Conservation (phyloP, 768 basidiomycete genomes). For the Suillus placidus region DNA sequence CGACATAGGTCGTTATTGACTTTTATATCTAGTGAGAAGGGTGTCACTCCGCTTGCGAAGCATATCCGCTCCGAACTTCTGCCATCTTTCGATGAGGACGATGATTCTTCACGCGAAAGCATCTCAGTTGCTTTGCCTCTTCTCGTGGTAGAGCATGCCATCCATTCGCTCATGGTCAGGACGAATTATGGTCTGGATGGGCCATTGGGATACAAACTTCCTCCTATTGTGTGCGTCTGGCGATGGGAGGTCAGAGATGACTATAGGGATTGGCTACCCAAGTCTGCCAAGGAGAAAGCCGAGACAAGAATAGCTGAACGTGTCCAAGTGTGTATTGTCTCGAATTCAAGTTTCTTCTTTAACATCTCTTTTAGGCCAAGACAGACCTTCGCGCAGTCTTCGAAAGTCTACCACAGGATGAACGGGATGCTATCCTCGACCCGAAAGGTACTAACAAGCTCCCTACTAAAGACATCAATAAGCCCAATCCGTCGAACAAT, state of each 20-base stretch:
- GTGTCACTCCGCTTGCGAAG: conserved; percentile 61
- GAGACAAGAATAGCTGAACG: conserved; percentile 66
- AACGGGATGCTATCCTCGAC: conserved; percentile 58
- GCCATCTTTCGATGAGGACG: conserved; percentile 62
- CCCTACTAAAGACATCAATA: conserved; percentile 39
- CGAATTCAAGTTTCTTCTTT: neutral
- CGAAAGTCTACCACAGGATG: conserved; percentile 56
- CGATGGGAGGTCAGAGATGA: conserved; percentile 80
- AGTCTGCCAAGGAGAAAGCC: conserved; percentile 62
- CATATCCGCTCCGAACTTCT: conserved; percentile 70
- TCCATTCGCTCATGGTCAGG: conserved; percentile 64
- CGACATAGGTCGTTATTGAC: neutral
- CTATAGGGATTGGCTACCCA: conserved; percentile 65
- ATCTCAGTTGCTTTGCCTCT: conserved; percentile 46
- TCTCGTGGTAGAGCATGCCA: conserved; percentile 59
- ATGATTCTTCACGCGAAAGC: conserved; percentile 36
- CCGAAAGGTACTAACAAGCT: conserved; percentile 43
- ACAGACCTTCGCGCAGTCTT: conserved; percentile 57
- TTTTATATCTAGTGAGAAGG: conserved; percentile 64
- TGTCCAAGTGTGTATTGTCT: conserved; percentile 49
- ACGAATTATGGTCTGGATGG: conserved; percentile 80
- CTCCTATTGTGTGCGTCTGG: conserved; percentile 75
- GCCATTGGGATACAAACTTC: conserved; percentile 51
- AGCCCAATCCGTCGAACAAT: conserved; percentile 15
- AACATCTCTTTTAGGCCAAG: conserved; percentile 51